Evolutionary conservation across 2,329 filamentous ascomycete species (phyloP).

Genomic region (Fusarium annulatum): DNA sequence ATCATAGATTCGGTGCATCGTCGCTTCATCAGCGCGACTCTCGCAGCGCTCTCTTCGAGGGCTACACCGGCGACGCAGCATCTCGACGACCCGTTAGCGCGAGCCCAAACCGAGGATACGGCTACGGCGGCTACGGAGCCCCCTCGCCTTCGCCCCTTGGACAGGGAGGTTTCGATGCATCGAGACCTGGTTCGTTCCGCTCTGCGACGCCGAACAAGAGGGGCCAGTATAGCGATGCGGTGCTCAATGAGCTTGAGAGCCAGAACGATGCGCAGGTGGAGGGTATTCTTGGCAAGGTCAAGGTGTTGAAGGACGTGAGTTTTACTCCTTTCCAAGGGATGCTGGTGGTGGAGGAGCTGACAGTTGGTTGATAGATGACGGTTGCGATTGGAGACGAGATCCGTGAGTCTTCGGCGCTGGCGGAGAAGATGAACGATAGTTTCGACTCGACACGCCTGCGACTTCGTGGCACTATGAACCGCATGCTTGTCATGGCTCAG

Average conservation of each 20-base stretch:
- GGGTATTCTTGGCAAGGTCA: conserved; percentile 91
- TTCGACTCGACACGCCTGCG: conserved; percentile 88
- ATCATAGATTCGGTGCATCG: conserved; percentile 71
- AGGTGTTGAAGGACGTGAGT: conserved; percentile 86
- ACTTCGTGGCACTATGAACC: conserved; percentile 92
- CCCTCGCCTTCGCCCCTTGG: conserved; percentile 33
- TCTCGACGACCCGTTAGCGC: conserved; percentile 56
- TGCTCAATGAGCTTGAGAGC: conserved; percentile 92
- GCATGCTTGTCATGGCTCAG: conserved; percentile 96
- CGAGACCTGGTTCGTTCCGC: conserved; percentile 56
- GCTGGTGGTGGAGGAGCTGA: conserved; percentile 9
- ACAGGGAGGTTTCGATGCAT: conserved; percentile 22
- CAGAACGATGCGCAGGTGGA: conserved; percentile 93
- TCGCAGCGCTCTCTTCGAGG: conserved; percentile 79
- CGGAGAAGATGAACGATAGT: conserved; percentile 94
- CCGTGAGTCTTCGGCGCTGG: conserved; percentile 85
- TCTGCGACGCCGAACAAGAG: conserved; percentile 79
- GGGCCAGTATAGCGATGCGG: conserved; percentile 92
- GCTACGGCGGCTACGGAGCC: conserved; percentile 54
- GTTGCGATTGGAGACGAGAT: conserved; percentile 96
- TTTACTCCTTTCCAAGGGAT: neutral
- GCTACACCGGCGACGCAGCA: conserved; percentile 67
- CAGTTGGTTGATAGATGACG: conserved; percentile 72
- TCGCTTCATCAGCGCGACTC: conserved; percentile 79
- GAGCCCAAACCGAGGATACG: conserved; percentile 62